Evolutionary conservation across 371 early-diverging fungal genomes (phyloP).

Genomic region (Blastocladiella emersonii): DNA sequence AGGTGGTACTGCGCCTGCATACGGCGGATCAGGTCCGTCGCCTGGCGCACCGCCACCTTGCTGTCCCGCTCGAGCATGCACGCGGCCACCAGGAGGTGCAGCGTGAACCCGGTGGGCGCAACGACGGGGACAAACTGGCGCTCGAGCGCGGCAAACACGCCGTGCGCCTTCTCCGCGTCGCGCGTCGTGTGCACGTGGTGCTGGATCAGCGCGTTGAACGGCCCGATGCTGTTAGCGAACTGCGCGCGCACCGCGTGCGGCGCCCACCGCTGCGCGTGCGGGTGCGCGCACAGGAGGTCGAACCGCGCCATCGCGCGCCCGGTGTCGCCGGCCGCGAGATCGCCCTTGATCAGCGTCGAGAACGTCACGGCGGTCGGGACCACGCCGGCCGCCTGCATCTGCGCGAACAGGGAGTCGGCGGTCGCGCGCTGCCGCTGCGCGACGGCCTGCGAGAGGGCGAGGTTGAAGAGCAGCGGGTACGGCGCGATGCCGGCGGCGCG

Average conservation of each 20-base stretch:
- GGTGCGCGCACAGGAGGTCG: neutral
- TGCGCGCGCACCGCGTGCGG: neutral
- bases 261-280: conserved; percentile 1
- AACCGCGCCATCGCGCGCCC: neutral
- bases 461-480: conserved; percentile 7
- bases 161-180: neutral
- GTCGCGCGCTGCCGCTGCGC: neutral
- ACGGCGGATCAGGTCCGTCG: neutral
- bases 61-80: neutral
- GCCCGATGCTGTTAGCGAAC: neutral
- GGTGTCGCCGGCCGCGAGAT: neutral
- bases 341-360: conserved; percentile 5
- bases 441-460: neutral
- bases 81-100: neutral
- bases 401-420: neutral
- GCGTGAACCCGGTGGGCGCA: conserved; percentile 1
- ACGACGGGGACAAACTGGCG: neutral
- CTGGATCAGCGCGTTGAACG: conserved; percentile 7
- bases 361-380: conserved; percentile 5
- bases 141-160: neutral
- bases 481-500: neutral
- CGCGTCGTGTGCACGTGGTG: neutral
- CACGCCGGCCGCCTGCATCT: neutral
- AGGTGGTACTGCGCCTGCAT: neutral
- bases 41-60: neutral